A percentile compares a stretch with the other conserved stretches of the same genome.
phyloP scores from a whole-genome alignment of 164 flowering plant genomes.

The Sextonia rubra region DNA sequence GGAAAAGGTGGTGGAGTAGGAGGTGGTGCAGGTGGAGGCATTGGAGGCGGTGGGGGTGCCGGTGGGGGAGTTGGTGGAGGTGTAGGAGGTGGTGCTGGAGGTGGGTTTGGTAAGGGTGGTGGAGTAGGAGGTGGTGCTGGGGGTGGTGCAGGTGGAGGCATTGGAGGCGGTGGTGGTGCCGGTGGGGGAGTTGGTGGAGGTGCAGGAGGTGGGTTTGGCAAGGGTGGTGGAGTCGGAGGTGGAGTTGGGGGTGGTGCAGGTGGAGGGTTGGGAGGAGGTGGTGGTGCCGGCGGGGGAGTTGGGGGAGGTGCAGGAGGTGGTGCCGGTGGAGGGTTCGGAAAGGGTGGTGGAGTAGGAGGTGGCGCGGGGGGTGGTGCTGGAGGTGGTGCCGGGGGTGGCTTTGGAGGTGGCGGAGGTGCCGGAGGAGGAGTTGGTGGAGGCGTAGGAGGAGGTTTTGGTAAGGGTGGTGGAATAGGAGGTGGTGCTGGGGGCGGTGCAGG shows the following conservation, averaged over 20 bases:
- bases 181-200: not conserved
- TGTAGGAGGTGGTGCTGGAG: not conserved
- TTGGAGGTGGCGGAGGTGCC: slow-evolving; percentile 2
- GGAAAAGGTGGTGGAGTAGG: not conserved
- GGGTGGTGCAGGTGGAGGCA: not conserved
- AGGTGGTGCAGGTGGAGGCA: not conserved
- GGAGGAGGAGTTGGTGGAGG: not conserved
- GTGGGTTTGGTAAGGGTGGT: not conserved
- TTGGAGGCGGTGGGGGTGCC: not conserved
- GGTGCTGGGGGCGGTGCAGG: too few species aligned
- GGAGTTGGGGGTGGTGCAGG: not conserved
- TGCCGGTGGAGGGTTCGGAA: not conserved
- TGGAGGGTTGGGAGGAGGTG: not conserved
- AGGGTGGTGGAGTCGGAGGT: not conserved
- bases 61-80: not conserved
- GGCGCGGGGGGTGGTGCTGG: not conserved
- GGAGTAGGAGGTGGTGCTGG: not conserved
- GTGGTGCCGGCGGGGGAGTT: not conserved
- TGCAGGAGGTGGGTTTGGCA: not conserved
- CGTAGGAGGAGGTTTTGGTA: not conserved
- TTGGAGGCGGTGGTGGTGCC: not conserved
- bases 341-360: not conserved
- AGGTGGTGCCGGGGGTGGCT: not conserved
- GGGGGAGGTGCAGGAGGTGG: not conserved
- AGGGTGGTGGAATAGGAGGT: too few species aligned